Evolutionary conservation across 2,329 filamentous ascomycete genomes (phyloP).

Genomic region (Colletotrichum orbiculare): DNA sequence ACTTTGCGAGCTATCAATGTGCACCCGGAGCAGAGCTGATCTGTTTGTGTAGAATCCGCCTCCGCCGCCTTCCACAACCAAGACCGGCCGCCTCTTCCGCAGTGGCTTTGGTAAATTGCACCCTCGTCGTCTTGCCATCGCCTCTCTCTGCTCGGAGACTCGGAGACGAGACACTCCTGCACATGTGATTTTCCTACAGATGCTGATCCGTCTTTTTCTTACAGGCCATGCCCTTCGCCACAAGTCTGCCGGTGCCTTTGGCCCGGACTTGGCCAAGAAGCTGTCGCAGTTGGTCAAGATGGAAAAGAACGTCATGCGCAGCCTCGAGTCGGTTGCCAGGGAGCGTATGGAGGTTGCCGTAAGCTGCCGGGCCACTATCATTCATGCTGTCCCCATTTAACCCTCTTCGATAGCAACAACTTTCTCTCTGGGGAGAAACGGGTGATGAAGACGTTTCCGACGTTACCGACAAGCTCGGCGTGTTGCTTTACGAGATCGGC

Average conservation of each 20-base stretch:
- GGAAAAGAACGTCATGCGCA: slow-evolving; percentile 99
- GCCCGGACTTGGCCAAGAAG: slow-evolving; percentile 94
- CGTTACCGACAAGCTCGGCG: slow-evolving; percentile 98
- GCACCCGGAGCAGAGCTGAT: slow-evolving; percentile 11
- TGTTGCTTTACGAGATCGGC: slow-evolving; percentile 97
- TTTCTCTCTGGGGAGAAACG: slow-evolving; percentile 95
- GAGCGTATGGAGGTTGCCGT: slow-evolving; percentile 99
- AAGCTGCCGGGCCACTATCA: slow-evolving; percentile 52
- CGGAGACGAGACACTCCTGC: neutral
- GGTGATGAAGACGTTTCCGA: slow-evolving; percentile 98
- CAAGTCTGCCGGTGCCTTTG: slow-evolving; percentile 80
- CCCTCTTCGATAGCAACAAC: slow-evolving; percentile 80
- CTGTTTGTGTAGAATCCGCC: slow-evolving; percentile 81
- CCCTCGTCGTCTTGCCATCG: neutral
- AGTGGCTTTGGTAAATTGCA: slow-evolving; percentile 80
- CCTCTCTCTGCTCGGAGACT: neutral
- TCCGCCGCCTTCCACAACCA: slow-evolving; percentile 90
- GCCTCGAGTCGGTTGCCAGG: slow-evolving; percentile 91
- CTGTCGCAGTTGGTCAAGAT: slow-evolving; percentile 98
- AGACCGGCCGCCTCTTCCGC: slow-evolving; percentile 88
- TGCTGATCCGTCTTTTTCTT: slow-evolving; percentile 36
- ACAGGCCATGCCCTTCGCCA: slow-evolving; percentile 76
- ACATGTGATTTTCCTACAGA: neutral
- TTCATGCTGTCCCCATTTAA: neutral
- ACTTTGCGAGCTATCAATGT: too few species aligned